Conservation (phyloP, 495 filamentous ascomycete genomes). For the Hypoxylon subgilvum region DNA sequence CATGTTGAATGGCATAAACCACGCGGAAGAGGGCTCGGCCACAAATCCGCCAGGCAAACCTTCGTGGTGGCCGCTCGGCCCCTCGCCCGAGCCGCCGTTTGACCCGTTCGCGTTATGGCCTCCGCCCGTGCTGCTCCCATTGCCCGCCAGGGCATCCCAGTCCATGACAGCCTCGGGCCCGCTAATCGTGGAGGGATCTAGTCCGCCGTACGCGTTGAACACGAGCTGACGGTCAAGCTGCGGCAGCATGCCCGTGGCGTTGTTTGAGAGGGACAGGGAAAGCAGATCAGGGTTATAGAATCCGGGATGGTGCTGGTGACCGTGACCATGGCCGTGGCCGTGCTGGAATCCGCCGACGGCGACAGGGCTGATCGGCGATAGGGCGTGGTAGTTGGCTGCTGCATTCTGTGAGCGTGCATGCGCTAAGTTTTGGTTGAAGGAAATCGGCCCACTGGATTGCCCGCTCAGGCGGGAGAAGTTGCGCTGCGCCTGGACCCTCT, state of each 20-base stretch:
- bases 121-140: slow-evolving; percentile 59
- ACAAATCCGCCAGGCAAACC: slow-evolving; percentile 38
- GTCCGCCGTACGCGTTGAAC: slow-evolving; percentile 74
- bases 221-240: slow-evolving; percentile 80
- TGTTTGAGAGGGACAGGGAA: slow-evolving; percentile 48
- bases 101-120: slow-evolving; percentile 63
- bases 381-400: slow-evolving; percentile 48
- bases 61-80: slow-evolving; percentile 27
- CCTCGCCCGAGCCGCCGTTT: slow-evolving; percentile 55
- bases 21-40: slow-evolving; percentile 70
- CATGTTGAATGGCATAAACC: slow-evolving; percentile 96
- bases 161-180: slow-evolving; percentile 42
- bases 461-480: slow-evolving; percentile 47
- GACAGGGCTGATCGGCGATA: slow-evolving; percentile 55
- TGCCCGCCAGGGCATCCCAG: slow-evolving; percentile 41
- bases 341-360: slow-evolving; percentile 43
- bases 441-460: slow-evolving; percentile 46
- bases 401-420: slow-evolving; percentile 44
- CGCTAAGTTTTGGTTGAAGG: slow-evolving; percentile 49
- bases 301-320: slow-evolving; percentile 44
- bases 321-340: slow-evolving; percentile 45
- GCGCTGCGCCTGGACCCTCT: slow-evolving; percentile 50
- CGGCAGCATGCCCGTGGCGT: slow-evolving; percentile 53
- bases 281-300: slow-evolving; percentile 57
- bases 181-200: slow-evolving; percentile 55